These are phyloP conservation scores for Penicillium sp. DNA, from an alignment of 2,329 filamentous ascomycete species.

Conservation along the genomic window DNA sequence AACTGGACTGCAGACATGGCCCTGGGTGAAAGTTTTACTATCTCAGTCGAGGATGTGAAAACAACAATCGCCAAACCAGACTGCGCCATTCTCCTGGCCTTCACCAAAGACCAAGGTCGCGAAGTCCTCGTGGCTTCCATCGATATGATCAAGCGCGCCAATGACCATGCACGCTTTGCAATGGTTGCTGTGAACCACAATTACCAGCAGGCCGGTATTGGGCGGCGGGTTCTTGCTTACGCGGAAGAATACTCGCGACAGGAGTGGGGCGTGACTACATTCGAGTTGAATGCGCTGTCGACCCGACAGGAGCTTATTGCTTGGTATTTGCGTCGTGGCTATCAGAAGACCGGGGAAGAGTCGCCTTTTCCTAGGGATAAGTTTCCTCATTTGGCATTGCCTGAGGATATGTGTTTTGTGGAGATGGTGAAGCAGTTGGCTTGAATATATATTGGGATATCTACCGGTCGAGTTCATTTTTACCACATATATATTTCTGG, in stretches of 20 bases:
- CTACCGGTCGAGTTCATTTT: too few relatives aligned
- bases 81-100: constrained; percentile 27
- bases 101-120: neutral
- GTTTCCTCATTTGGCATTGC: constrained; percentile 15
- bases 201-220: constrained; percentile 25
- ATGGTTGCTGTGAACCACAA: constrained; percentile 26
- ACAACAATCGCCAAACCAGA: constrained; percentile 29
- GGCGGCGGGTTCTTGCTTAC: constrained; percentile 26
- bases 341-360: constrained; percentile 23
- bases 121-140: constrained; percentile 21
- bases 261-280: constrained; percentile 19
- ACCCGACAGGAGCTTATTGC: constrained; percentile 27
- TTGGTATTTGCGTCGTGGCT: constrained; percentile 34
- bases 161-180: constrained; percentile 19
- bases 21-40: constrained; percentile 25
- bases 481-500: too few relatives aligned
- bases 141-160: constrained; percentile 17
- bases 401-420: constrained; percentile 28
- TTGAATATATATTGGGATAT: constrained; percentile 2
- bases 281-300: constrained; percentile 29
- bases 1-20: constrained; percentile 39
- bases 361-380: constrained; percentile 22
- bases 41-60: constrained; percentile 23
- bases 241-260: constrained; percentile 29
- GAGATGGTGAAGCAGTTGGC: constrained; percentile 19